These are phyloP conservation scores for Ceratobasidium sp. DNA, from an alignment of 1,284 basidiomycete species.

Conservation along the genomic window DNA sequence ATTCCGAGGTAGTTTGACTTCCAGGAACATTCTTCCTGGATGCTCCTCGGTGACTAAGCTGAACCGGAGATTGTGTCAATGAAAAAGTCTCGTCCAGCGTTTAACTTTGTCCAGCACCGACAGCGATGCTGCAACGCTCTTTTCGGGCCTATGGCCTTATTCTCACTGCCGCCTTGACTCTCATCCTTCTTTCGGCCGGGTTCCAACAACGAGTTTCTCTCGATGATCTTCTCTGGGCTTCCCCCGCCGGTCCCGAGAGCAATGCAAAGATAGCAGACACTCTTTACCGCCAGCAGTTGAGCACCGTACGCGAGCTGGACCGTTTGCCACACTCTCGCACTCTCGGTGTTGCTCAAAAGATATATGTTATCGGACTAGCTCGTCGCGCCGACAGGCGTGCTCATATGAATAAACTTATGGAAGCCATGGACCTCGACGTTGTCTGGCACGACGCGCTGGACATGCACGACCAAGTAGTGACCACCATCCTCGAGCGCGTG, in stretches of 20 bases:
- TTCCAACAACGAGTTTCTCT: conserved; percentile 41
- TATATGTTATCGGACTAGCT: conserved; percentile 52
- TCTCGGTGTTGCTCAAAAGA: conserved; percentile 50
- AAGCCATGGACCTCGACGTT: conserved; percentile 49
- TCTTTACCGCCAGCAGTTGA: conserved; percentile 38
- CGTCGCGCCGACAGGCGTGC: conserved; percentile 51
- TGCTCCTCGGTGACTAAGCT: not conserved
- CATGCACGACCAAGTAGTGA: conserved; percentile 33
- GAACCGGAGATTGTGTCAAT: not conserved
- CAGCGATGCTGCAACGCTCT: conserved; percentile 35
- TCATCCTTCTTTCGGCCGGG: conserved; percentile 16
- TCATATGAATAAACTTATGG: conserved; percentile 49
- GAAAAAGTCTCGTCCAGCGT: not conserved
- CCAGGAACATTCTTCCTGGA: not conserved
- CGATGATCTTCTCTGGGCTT: conserved; percentile 29
- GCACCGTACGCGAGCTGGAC: conserved; percentile 43
- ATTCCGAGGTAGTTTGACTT: too few relatives aligned
- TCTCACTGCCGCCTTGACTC: not conserved
- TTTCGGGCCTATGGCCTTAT: conserved; percentile 40
- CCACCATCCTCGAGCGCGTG: conserved; percentile 47
- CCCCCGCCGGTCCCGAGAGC: not conserved
- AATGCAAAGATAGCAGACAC: not conserved
- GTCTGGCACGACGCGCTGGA: conserved; percentile 50
- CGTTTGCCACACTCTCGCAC: conserved; percentile 47
- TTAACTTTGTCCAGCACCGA: not conserved